Conservation (phyloP, 441 rosid genomes). For the Jatropha podagrica region DNA sequence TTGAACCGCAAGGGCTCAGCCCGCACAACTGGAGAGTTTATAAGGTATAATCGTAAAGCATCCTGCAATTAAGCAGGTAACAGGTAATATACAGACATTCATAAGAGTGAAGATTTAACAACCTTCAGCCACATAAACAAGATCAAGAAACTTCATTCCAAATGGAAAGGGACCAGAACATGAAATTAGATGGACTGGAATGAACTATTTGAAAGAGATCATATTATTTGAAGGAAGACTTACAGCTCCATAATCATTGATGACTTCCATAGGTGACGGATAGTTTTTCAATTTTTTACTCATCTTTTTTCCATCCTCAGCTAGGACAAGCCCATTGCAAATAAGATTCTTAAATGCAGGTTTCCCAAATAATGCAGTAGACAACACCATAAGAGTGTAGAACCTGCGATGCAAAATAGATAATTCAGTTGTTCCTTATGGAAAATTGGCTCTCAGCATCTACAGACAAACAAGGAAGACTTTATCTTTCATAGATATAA, state of each 20-base stretch:
- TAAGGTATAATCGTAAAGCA: constrained; percentile 88
- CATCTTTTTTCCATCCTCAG: constrained; percentile 99
- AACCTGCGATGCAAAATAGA: constrained; percentile 56
- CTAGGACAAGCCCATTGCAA: constrained; percentile 98
- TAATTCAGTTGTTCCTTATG: neutral
- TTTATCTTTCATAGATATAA: neutral
- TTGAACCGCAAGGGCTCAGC: constrained; percentile 93
- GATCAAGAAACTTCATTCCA: neutral
- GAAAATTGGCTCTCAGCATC: neutral
- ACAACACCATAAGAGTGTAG: constrained; percentile 96
- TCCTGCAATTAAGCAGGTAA: constrained; percentile 49
- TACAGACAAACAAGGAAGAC: neutral
- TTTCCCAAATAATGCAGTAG: constrained; percentile 91
- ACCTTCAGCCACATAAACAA: constrained; percentile 9
- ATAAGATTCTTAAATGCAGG: constrained; percentile 94
- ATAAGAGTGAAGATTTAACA: constrained; percentile 4
- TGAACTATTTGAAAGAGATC: neutral
- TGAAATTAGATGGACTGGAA: neutral
- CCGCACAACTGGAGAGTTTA: constrained; percentile 98
- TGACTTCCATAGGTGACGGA: constrained; percentile 89
- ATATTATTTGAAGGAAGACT: constrained; percentile 26
- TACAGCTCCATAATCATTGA: constrained; percentile 95
- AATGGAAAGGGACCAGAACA: neutral
- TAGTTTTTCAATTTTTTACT: constrained; percentile 84
- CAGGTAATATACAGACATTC: constrained; percentile 10